A percentile compares a stretch with the other conserved stretches of the same genome.
phyloP scores from a whole-genome alignment of 2,329 filamentous ascomycete genomes.

The Geoglossum cookeanum region DNA sequence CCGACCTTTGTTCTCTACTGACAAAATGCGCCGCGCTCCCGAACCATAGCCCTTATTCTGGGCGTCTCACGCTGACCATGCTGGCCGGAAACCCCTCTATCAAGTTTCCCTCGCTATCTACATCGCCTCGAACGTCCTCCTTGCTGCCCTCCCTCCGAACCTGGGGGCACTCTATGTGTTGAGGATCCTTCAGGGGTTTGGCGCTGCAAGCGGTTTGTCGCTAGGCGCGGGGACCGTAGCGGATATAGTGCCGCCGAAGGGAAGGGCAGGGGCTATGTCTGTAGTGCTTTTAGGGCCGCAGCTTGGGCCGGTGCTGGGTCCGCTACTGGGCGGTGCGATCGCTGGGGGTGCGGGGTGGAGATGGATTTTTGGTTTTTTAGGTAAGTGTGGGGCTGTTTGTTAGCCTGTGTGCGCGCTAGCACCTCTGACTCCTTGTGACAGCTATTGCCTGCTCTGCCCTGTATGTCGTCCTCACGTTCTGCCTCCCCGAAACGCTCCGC shows the following conservation, averaged over 20 bases:
- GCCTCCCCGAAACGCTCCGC: constrained; percentile 28
- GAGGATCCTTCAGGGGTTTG: constrained; percentile 25
- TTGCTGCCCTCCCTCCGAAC: constrained; percentile 22
- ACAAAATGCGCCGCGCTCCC: background rate
- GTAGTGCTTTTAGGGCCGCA: constrained; percentile 26
- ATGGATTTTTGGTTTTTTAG: constrained; percentile 26
- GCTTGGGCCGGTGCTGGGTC: constrained; percentile 25
- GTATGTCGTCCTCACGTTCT: constrained; percentile 18
- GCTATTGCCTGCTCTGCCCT: constrained; percentile 15
- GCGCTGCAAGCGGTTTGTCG: constrained; percentile 24
- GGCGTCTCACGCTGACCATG: constrained; percentile 22
- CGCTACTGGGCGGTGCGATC: constrained; percentile 24
- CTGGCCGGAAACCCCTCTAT: constrained; percentile 23
- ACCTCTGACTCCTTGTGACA: background rate
- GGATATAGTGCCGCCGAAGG: constrained; percentile 23
- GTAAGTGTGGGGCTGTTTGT: constrained; percentile 4
- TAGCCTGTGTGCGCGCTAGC: background rate
- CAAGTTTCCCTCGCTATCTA: constrained; percentile 23
- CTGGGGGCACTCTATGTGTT: constrained; percentile 22
- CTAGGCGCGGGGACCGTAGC: constrained; percentile 26
- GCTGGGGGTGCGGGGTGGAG: constrained; percentile 20
- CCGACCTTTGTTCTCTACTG: background rate
- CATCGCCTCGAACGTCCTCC: constrained; percentile 21
- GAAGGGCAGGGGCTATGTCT: constrained; percentile 22
- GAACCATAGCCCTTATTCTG: constrained; percentile 21